These are phyloP conservation scores for Sugiyamaella smithiae DNA, from an alignment of 805 yeast species.

Conservation along the genomic window DNA sequence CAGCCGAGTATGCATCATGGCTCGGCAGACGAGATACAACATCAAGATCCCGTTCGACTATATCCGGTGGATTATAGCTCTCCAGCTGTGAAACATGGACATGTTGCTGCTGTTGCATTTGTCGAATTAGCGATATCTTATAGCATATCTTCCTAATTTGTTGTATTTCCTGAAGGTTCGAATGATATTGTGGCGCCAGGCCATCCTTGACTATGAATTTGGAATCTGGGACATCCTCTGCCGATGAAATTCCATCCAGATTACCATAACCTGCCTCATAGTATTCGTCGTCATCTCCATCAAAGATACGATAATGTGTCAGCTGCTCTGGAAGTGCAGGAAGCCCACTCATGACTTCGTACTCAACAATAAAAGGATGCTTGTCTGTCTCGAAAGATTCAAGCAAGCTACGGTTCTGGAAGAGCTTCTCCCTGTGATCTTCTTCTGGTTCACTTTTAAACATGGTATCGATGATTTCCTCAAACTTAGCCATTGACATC, in stretches of 20 bases:
- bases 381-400: slow-evolving; percentile 35
- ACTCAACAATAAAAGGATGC: slow-evolving; percentile 53
- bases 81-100: slow-evolving; percentile 70
- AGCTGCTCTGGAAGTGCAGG: slow-evolving; percentile 52
- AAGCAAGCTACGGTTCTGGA: slow-evolving; percentile 21
- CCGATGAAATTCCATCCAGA: not conserved
- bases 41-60: slow-evolving; percentile 74
- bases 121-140: slow-evolving; percentile 81
- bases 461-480: slow-evolving; percentile 28
- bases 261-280: slow-evolving; percentile 31
- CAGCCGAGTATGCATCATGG: slow-evolving; percentile 59
- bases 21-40: slow-evolving; percentile 71
- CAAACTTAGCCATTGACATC: slow-evolving; percentile 60
- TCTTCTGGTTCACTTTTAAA: slow-evolving; percentile 21
- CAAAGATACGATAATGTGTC: slow-evolving; percentile 45
- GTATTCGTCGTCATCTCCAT: slow-evolving; percentile 49
- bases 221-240: slow-evolving; percentile 32
- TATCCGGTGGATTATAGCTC: slow-evolving; percentile 55
- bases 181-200: slow-evolving; percentile 54
- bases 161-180: slow-evolving; percentile 77
- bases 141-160: slow-evolving; percentile 84
- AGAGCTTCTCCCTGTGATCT: slow-evolving; percentile 13
- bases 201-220: slow-evolving; percentile 51
- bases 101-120: slow-evolving; percentile 82
- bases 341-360: slow-evolving; percentile 76